Evolutionary conservation across 495 filamentous ascomycete species (phyloP).

Genomic region (Apiosordaria backusii): DNA sequence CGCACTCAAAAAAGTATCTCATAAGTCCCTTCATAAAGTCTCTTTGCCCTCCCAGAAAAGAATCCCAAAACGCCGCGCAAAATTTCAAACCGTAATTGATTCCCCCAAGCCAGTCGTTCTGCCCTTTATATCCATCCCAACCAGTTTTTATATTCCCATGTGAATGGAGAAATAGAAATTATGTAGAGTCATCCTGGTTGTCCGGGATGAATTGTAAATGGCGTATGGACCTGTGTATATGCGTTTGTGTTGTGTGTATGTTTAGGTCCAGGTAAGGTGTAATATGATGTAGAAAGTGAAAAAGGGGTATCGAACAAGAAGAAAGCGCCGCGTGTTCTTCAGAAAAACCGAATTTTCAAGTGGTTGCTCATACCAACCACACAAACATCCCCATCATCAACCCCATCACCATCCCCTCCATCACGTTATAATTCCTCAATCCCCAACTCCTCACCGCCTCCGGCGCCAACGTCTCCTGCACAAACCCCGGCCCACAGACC

Average conservation of each 20-base stretch:
- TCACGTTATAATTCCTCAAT: neutral
- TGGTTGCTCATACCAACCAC: neutral
- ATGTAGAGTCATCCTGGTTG: neutral
- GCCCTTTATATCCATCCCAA: neutral
- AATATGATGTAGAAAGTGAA: neutral
- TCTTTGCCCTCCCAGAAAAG: neutral
- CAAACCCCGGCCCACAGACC: conserved; percentile 61
- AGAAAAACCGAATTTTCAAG: neutral
- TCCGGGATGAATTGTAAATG: neutral
- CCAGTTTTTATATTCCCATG: neutral
- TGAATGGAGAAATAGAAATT: neutral
- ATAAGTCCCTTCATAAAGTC: neutral
- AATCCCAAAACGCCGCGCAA: neutral
- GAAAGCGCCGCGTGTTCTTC: neutral
- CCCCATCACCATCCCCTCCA: neutral
- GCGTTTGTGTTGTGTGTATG: neutral
- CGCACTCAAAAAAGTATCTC: neutral
- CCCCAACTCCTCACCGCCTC: conserved; percentile 18
- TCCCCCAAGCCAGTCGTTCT: neutral
- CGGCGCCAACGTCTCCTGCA: conserved; percentile 55
- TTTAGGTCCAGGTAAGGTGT: neutral
- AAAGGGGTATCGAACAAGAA: neutral
- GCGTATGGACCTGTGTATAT: neutral
- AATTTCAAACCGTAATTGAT: neutral
- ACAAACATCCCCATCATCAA: neutral